These are phyloP conservation scores for Iris pallida DNA, from an alignment of 116 monocot genomes.

Conservation along the genomic window DNA sequence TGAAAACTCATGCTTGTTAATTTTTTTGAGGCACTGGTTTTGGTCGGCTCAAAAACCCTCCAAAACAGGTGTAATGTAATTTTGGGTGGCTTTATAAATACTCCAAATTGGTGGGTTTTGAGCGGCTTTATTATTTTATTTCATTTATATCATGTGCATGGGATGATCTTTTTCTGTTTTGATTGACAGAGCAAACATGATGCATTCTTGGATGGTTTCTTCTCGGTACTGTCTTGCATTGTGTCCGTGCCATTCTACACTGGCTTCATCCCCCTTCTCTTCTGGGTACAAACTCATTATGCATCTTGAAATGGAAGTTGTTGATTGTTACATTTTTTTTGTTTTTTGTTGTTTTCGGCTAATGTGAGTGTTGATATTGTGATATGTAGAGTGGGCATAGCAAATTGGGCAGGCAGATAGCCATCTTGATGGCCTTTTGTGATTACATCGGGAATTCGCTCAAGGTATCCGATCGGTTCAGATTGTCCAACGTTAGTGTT, in stretches of 20 bases:
- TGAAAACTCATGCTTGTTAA: too few relatives aligned
- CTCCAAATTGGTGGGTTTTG: background rate
- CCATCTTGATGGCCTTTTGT: slow-evolving; percentile 79
- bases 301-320: background rate
- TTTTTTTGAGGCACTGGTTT: too few relatives aligned
- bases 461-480: too few relatives aligned
- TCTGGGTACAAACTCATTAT: slow-evolving; percentile 45
- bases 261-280: slow-evolving; percentile 70
- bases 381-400: slow-evolving; percentile 70
- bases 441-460: slow-evolving; percentile 74
- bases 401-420: slow-evolving; percentile 78
- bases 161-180: slow-evolving; percentile 6
- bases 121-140: background rate
- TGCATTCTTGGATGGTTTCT: slow-evolving; percentile 41
- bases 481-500: too few relatives aligned
- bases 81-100: slow-evolving; percentile 19
- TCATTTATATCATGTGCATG: too few relatives aligned
- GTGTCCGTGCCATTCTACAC: slow-evolving; percentile 87
- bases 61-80: too few relatives aligned
- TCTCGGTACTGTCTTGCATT: slow-evolving; percentile 53
- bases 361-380: slow-evolving; percentile 2
- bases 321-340: background rate
- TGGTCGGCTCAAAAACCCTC: too few relatives aligned
- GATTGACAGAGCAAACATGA: slow-evolving; percentile 34
- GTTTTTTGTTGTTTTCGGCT: background rate